Conservation (phyloP, 306 rosid species). For the Cicer cuneatum region DNA sequence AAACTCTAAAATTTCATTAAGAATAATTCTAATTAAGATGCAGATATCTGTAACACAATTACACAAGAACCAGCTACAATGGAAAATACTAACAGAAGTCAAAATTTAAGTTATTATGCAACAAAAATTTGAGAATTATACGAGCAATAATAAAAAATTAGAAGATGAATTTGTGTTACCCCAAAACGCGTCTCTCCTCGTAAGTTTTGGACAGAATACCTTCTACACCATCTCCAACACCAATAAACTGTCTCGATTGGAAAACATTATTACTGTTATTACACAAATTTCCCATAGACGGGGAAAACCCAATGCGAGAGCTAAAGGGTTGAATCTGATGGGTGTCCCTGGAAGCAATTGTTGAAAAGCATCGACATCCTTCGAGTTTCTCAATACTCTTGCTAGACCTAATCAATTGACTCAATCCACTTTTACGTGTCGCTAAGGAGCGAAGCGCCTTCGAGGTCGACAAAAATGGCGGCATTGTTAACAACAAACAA, state of each 20-base stretch:
- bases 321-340: conserved; percentile 44
- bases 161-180: conserved; percentile 53
- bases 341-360: conserved; percentile 45
- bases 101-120: background rate
- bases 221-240: conserved; percentile 90
- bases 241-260: conserved; percentile 74
- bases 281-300: conserved; percentile 21
- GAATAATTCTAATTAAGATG: background rate
- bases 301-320: conserved; percentile 32
- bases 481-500: conserved; percentile 51
- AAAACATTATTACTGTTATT: conserved; percentile 25
- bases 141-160: background rate
- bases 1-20: background rate
- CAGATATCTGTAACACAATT: background rate
- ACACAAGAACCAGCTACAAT: background rate
- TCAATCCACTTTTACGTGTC: conserved; percentile 50
- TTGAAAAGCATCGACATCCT: conserved; percentile 50
- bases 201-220: conserved; percentile 71
- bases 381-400: conserved; percentile 35
- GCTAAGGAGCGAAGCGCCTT: conserved; percentile 61
- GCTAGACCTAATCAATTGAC: conserved; percentile 51
- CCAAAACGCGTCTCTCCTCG: conserved; percentile 87
- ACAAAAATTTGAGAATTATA: background rate
- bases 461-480: conserved; percentile 67
- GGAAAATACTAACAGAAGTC: conserved; percentile 10